A percentile compares a stretch with the other conserved stretches of the same genome.
These are phyloP conservation scores for Fusarium sp. DNA, from an alignment of 2,329 filamentous ascomycete species.

Conservation along the genomic window DNA sequence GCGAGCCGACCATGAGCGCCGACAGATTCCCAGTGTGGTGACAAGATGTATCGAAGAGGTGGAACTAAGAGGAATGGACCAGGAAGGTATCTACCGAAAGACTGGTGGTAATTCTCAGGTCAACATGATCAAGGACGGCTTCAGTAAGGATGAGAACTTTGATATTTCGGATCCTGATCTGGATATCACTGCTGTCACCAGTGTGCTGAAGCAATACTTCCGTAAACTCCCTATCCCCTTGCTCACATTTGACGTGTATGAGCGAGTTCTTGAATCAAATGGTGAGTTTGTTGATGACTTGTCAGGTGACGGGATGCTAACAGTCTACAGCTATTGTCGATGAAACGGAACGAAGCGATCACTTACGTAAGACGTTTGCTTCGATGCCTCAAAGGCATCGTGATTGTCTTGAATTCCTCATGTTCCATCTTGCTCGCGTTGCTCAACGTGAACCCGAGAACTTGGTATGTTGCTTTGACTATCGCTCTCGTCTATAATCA, in stretches of 20 bases:
- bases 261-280: constrained; percentile 83
- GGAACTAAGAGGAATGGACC: constrained; percentile 93
- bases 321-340: constrained; percentile 66
- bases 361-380: constrained; percentile 77
- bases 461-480: constrained; percentile 64
- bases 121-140: constrained; percentile 89
- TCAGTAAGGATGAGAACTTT: constrained; percentile 85
- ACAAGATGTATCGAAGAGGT: constrained; percentile 97
- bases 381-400: constrained; percentile 84
- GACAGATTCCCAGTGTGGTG: constrained; percentile 89
- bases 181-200: constrained; percentile 96
- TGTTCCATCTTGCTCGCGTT: constrained; percentile 91
- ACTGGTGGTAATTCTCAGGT: constrained; percentile 92
- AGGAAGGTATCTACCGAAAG: constrained; percentile 98
- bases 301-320: constrained; percentile 34
- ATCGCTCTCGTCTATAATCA: not conserved
- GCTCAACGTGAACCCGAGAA: constrained; percentile 86
- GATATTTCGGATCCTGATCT: constrained; percentile 94
- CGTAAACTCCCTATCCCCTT: constrained; percentile 88
- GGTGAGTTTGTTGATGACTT: constrained; percentile 58
- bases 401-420: constrained; percentile 90
- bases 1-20: constrained; percentile 86
- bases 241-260: constrained; percentile 92
- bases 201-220: constrained; percentile 97
- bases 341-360: constrained; percentile 72